These are phyloP conservation scores for Gracilariopsis chorda DNA, from an alignment of 23 red algal genomes.

Conservation along the genomic window DNA sequence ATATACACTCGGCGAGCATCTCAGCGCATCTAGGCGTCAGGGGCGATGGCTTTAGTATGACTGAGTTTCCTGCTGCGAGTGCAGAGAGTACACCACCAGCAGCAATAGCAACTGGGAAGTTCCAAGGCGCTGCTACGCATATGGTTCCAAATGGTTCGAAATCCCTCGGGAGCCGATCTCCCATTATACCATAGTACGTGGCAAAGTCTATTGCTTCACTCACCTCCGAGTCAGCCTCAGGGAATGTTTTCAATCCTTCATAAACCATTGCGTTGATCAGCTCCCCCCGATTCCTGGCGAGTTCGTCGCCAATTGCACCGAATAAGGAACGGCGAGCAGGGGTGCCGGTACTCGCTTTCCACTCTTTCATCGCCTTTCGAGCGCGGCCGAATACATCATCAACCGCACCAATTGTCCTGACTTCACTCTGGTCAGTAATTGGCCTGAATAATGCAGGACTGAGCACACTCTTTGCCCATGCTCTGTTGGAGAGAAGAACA, in stretches of 20 bases:
- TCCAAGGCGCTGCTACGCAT: conserved; percentile 80
- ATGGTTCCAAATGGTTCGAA: conserved; percentile 73
- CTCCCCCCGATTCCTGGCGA: conserved; percentile 22
- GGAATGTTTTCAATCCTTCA: conserved; percentile 39
- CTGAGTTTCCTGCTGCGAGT: conserved; percentile 79
- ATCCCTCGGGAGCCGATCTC: neutral
- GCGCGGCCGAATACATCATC: conserved; percentile 1
- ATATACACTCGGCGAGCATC: conserved; percentile 48
- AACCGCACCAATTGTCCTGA: neutral
- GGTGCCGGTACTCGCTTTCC: neutral
- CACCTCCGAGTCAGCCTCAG: conserved; percentile 52
- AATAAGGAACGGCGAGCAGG: conserved; percentile 11
- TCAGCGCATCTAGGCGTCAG: conserved; percentile 35
- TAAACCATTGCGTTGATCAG: conserved; percentile 52
- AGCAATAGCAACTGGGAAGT: conserved; percentile 77
- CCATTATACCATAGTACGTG: conserved; percentile 48
- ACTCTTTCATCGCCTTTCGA: neutral
- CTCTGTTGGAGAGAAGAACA: conserved; percentile 2
- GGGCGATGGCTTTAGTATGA: conserved; percentile 68
- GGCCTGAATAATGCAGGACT: neutral
- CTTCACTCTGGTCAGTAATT: neutral
- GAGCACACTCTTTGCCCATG: conserved; percentile 38
- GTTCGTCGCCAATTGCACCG: conserved; percentile 3
- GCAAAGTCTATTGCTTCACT: conserved; percentile 72
- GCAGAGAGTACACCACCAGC: conserved; percentile 56